Base-by-base conservation (phyloP, 192 early-diverging fungal species). In the Coemansia asiatica region DNA sequence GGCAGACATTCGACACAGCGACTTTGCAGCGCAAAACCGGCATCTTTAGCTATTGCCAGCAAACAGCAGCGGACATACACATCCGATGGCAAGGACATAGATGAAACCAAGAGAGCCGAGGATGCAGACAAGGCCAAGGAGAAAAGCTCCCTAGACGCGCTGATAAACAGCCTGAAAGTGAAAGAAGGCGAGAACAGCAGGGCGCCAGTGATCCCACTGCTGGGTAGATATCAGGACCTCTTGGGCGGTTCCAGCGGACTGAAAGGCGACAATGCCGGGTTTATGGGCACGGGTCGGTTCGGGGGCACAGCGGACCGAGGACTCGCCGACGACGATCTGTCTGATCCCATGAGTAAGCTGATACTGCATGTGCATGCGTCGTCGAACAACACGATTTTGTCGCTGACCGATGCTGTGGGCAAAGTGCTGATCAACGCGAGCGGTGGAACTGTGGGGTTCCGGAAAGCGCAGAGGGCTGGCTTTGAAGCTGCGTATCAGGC, bases 401-500 rank as follows among this genome's bases (percentile, higher is more conserved):
- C 91, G 25, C 77, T 98, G 60, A 91, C 92, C 1, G 84, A 88
- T 61, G 75, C 83, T 8, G 78, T 84, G 23, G 94, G 94, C 15
- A 66, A 88, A 27, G 84, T 87, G 28, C 74, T 96, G 36, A 81
- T 89, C 26, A 89, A 85, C 53, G 81, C 89, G 38, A 91, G 92
- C 6, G 93, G 90, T 22, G 96, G 96, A 23, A 85, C 83, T 16
- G 88, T 87, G 5, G 93, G 93, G 26, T 91, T 98, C 66, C 92
- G 89, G 66, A 96, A 96, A 75, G 88, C 94, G 13, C 86, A 90
- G 57, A 87, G 96, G 16, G 89, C 91, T 44, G 92, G 92, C 28
- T 90, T 86, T 66, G 96, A 98, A 77, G 92, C 93, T 25, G 94
- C 92, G 6, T 95, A 96, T 75, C 94, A 92, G 83, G 90, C 94